Conservation (phyloP, 1,284 basidiomycete genomes). For the Rhodotorula sp. region DNA sequence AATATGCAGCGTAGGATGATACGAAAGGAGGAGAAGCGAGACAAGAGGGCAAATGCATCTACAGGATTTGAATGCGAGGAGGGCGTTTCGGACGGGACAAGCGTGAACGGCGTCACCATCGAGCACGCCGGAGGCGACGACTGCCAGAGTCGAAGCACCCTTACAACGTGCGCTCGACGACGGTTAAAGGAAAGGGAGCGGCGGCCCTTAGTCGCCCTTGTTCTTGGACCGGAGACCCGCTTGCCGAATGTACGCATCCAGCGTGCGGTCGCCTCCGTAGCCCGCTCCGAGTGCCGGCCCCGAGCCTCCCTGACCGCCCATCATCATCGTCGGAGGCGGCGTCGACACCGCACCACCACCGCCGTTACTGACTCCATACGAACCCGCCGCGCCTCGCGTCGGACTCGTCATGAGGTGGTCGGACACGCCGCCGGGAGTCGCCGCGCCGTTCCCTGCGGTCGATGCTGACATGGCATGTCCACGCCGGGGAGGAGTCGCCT, state of each 20-base stretch:
- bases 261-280: slow-evolving; percentile 11
- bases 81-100: too few species aligned
- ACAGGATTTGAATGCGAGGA: too few species aligned
- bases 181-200: neutral
- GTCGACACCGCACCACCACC: neutral
- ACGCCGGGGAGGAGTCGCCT: slow-evolving; percentile 11
- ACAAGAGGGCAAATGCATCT: too few species aligned
- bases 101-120: too few species aligned
- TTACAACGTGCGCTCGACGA: neutral
- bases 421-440: neutral
- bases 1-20: too few species aligned
- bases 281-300: neutral
- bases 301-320: neutral
- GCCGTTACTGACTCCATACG: neutral
- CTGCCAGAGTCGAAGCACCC: neutral
- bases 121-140: neutral
- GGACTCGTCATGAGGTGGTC: neutral
- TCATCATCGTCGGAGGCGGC: neutral
- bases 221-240: slow-evolving; percentile 18
- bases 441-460: neutral
- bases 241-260: slow-evolving; percentile 15
- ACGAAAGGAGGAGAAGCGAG: too few species aligned
- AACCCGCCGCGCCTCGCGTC: neutral
- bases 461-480: slow-evolving; percentile 7
- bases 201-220: slow-evolving; percentile 15